phyloP scores from a whole-genome alignment of 306 rosid species.

The Fragaria vesca region DNA sequence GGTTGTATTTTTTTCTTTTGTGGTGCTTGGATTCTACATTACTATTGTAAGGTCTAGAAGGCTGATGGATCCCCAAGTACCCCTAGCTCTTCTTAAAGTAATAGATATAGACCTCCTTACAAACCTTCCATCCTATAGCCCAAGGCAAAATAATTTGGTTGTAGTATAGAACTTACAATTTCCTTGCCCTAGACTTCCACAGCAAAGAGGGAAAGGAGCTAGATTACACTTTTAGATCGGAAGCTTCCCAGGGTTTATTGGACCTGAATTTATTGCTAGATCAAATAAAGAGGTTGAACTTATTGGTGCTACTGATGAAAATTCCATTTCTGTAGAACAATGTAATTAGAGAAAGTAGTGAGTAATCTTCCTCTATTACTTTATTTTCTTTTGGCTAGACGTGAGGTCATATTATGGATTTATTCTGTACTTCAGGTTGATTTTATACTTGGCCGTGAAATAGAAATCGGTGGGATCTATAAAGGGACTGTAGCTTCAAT shows the following conservation, averaged over 20 bases:
- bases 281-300: background rate
- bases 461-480: constrained; percentile 87
- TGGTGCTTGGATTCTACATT: background rate
- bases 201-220: background rate
- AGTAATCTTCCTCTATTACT: background rate
- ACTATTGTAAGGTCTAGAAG: background rate
- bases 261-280: background rate
- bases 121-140: background rate
- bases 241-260: background rate
- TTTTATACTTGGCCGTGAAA: constrained; percentile 83
- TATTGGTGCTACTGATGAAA: background rate
- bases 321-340: background rate
- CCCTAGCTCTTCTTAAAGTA: background rate
- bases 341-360: background rate
- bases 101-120: background rate
- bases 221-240: background rate
- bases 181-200: background rate
- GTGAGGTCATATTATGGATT: background rate
- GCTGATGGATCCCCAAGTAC: background rate
- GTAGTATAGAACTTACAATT: background rate
- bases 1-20: background rate
- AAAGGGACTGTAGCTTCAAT: constrained; percentile 61
- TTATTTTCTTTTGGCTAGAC: background rate
- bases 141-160: background rate
- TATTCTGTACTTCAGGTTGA: constrained; percentile 59